Base-by-base conservation (phyloP, 2,329 filamentous ascomycete genomes). In the Botrytis aclada region DNA sequence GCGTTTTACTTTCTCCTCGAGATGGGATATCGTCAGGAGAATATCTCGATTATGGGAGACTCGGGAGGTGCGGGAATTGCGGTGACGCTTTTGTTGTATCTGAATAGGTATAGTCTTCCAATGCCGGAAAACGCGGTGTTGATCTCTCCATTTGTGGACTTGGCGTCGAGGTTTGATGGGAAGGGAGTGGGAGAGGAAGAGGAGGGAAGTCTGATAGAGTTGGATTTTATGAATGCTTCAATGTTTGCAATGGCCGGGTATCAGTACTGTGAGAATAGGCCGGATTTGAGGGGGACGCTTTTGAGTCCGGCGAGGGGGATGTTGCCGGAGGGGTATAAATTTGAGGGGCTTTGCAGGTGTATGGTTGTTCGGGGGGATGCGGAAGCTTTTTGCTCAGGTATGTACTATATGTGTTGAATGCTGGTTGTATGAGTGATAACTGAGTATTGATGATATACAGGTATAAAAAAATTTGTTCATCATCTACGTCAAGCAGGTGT, bases 171-270 rank as follows among this genome's bases (percentile, higher is more conserved):
- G 9, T 45, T 62, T 62, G 39, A 45, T 34, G 41, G 66, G 29
- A 32, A n/a, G 51, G 39, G n/a, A 3, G 1, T 34, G 10, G 67
- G 58, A 16, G 37, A 25, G n/a, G 39, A 37, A 62, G 32, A 66
- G 3, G 64, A 66, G 16, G 10, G 22, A 20, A 54, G 3, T 7
- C 20, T 66, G 4, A 39, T 66, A 3, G 7, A 66, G 32, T 39
- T 66, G 45, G 64, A 54, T 54, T 66, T 51, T n/a, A 66, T 66
- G 45, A 66, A 66, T 39, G 39, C 29, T 39, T 32, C 20, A 51
- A 66, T 66, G 45, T 4, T 37, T 3, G 32, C 43, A 2, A 66
- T 66, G 32, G 64, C 12, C 14, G 22, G 43, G 8, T 66, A 66
- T 29, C 64, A 66, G 32, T 66, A 54, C 18, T 66, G 64, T 39